Evolutionary conservation across 768 basidiomycete species (phyloP).

Genomic region (Calocera viscosa): DNA sequence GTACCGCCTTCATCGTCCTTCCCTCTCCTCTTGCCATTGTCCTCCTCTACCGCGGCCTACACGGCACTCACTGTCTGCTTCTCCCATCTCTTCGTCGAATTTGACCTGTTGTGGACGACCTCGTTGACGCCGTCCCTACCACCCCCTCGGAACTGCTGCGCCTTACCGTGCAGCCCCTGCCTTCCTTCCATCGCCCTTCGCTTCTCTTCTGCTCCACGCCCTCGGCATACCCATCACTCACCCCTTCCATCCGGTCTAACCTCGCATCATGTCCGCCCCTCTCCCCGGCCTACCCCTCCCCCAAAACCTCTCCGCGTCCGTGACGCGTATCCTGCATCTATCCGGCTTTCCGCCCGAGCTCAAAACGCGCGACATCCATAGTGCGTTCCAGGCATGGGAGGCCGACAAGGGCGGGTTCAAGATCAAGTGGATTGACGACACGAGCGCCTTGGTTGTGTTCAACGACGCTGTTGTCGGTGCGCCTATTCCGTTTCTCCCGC

Average conservation of each 20-base stretch:
- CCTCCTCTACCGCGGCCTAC: not conserved
- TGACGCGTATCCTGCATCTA: slow-evolving; percentile 86
- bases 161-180: not conserved
- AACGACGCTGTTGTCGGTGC: slow-evolving; percentile 77
- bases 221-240: not conserved
- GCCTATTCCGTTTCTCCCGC: slow-evolving; percentile 28
- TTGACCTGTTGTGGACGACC: no score
- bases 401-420: slow-evolving; percentile 80
- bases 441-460: slow-evolving; percentile 89
- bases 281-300: slow-evolving; percentile 12
- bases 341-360: slow-evolving; percentile 90
- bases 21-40: not conserved
- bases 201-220: not conserved
- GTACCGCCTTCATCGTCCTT: not conserved
- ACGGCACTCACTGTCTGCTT: not conserved
- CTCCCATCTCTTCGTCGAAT: no score
- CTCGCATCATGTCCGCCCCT: slow-evolving; percentile 3
- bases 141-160: not conserved
- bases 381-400: slow-evolving; percentile 83
- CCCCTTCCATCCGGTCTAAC: not conserved
- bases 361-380: slow-evolving; percentile 83
- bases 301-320: slow-evolving; percentile 63
- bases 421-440: slow-evolving; percentile 98
- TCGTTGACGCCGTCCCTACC: no score
- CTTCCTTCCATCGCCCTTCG: not conserved